Conservation (phyloP, 2,329 filamentous ascomycete species). For the Aspergillus tubingensis region DNA sequence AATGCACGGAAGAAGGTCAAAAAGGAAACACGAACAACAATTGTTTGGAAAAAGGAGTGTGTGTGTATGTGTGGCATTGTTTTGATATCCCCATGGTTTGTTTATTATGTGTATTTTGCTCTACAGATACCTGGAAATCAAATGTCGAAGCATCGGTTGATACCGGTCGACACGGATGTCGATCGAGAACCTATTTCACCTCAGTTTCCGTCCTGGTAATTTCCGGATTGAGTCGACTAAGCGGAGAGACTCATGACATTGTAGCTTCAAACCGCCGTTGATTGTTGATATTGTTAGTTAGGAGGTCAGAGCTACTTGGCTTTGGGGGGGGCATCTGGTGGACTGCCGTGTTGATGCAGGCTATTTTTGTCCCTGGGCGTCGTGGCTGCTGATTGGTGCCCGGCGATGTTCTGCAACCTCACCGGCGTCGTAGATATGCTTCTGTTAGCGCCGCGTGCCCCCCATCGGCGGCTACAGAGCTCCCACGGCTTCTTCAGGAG, state of each 20-base stretch:
- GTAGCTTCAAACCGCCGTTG: too few relatives aligned
- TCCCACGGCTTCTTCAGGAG: constrained; percentile 4
- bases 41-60: constrained; percentile 11
- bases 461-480: constrained; percentile 22
- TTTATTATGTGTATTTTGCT: constrained; percentile 13
- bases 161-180: neutral
- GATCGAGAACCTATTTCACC: neutral
- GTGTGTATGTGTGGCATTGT: constrained; percentile 9
- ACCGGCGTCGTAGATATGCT: constrained; percentile 3
- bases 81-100: constrained; percentile 16
- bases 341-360: neutral
- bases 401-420: constrained; percentile 1
- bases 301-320: too few relatives aligned
- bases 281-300: too few relatives aligned
- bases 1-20: constrained; percentile 1
- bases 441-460: constrained; percentile 12
- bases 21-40: constrained; percentile 7
- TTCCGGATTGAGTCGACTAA: too few relatives aligned
- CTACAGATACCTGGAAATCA: neutral
- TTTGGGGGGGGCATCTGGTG: too few relatives aligned
- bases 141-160: neutral
- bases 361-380: constrained; percentile 10
- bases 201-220: neutral
- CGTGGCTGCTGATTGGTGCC: constrained; percentile 11
- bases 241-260: too few relatives aligned